Conservation (phyloP, 108 stramenopile species). For the Fragilaria radians region DNA sequence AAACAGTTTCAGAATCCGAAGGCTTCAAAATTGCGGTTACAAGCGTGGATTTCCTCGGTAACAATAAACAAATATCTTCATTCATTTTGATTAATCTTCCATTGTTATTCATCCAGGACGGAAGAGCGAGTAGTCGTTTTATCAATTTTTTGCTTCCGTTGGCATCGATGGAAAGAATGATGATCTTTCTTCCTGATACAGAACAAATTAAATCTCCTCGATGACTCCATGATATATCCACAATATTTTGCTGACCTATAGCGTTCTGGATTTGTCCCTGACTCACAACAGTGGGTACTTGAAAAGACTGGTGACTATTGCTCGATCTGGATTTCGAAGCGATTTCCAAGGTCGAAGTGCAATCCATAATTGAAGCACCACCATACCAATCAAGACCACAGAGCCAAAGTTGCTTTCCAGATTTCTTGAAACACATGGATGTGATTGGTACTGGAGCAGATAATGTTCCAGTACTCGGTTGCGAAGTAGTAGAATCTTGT, state of each 20-base stretch:
- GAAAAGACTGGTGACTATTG: slow-evolving; percentile 4
- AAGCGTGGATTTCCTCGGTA: background rate
- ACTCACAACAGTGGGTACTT: background rate
- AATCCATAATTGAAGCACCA: slow-evolving; percentile 56
- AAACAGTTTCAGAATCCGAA: background rate
- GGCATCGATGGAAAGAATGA: background rate
- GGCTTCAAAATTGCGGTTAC: background rate
- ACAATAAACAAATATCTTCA: background rate
- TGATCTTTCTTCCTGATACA: background rate
- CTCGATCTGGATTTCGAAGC: slow-evolving; percentile 22
- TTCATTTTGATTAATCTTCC: background rate
- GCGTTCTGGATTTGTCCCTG: background rate
- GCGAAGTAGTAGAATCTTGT: background rate
- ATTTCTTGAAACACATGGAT: slow-evolving; percentile 13
- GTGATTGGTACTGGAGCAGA: slow-evolving; percentile 35
- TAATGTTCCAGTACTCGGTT: slow-evolving; percentile 2
- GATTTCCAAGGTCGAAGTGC: slow-evolving; percentile 28
- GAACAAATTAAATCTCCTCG: background rate
- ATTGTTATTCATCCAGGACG: background rate
- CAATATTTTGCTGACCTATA: background rate
- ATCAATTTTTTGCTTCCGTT: background rate
- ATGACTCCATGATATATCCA: background rate
- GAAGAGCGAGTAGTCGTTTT: background rate
- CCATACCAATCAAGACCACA: slow-evolving; percentile 74
- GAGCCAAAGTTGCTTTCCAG: slow-evolving; percentile 14